phyloP scores from a whole-genome alignment of 768 basidiomycete genomes.

The Tylopilus intermedius region DNA sequence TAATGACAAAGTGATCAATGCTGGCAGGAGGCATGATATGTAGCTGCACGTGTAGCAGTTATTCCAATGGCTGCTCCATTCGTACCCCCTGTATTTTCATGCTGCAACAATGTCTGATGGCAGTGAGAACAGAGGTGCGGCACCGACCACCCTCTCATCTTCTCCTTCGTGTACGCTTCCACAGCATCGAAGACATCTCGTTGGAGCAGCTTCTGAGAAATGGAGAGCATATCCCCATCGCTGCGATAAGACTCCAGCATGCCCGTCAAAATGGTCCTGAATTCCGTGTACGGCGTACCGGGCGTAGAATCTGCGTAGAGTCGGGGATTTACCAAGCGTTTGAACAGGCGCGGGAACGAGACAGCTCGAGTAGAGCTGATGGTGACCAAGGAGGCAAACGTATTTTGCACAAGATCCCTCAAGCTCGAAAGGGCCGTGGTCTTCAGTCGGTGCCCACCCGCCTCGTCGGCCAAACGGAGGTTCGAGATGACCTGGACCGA shows the following conservation, averaged over 20 bases:
- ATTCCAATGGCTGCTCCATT: constrained; percentile 27
- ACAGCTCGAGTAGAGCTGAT: constrained; percentile 71
- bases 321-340: constrained; percentile 77
- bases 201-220: constrained; percentile 76
- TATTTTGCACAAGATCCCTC: constrained; percentile 75
- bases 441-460: constrained; percentile 18
- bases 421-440: constrained; percentile 42
- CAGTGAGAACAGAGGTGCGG: constrained; percentile 49
- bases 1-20: constrained; percentile 17
- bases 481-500: constrained; percentile 67
- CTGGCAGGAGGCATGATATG: constrained; percentile 50
- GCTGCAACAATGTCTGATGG: constrained; percentile 39
- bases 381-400: constrained; percentile 81
- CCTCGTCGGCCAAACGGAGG: constrained; percentile 29
- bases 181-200: constrained; percentile 78
- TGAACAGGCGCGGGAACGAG: constrained; percentile 91
- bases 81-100: constrained; percentile 16
- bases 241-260: constrained; percentile 94
- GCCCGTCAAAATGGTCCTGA: constrained; percentile 84
- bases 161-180: constrained; percentile 53
- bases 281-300: constrained; percentile 80
- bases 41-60: constrained; percentile 52
- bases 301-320: constrained; percentile 45
- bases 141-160: constrained; percentile 59
- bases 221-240: constrained; percentile 84